phyloP scores from a whole-genome alignment of 306 rosid species.

The Dalbergia oliveri region DNA sequence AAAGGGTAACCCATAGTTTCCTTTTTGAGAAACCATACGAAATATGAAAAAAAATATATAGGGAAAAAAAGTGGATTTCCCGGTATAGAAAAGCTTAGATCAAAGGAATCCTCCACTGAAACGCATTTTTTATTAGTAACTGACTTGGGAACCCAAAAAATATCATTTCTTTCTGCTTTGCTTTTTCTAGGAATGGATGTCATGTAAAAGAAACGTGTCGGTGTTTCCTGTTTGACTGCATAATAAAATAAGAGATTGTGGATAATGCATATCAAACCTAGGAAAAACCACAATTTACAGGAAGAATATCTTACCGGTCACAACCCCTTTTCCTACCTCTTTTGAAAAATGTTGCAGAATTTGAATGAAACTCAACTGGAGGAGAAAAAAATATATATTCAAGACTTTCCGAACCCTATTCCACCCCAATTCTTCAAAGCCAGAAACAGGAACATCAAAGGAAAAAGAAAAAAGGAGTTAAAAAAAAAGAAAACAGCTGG shows the following conservation, averaged over 20 bases:
- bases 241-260: slow-evolving; percentile 24
- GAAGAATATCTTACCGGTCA: neutral
- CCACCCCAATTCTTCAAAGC: slow-evolving; percentile 43
- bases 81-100: slow-evolving; percentile 20
- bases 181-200: slow-evolving; percentile 35
- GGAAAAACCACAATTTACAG: slow-evolving; percentile 3
- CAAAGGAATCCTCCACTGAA: neutral
- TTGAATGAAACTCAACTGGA: neutral
- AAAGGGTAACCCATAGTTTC: slow-evolving; percentile 39
- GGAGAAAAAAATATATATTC: neutral
- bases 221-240: neutral
- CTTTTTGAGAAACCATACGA: slow-evolving; percentile 23
- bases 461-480: neutral
- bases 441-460: slow-evolving; percentile 22
- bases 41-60: neutral
- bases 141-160: slow-evolving; percentile 4
- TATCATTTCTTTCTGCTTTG: neutral
- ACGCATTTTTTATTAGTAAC: slow-evolving; percentile 1
- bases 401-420: slow-evolving; percentile 25
- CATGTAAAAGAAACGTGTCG: slow-evolving; percentile 19
- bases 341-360: neutral
- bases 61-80: too few relatives aligned
- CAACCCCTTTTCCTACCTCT: neutral
- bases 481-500: neutral
- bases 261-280: slow-evolving; percentile 12